phyloP scores from a whole-genome alignment of 371 early-diverging fungal genomes.

The Dinochytrium kinnereticum region DNA sequence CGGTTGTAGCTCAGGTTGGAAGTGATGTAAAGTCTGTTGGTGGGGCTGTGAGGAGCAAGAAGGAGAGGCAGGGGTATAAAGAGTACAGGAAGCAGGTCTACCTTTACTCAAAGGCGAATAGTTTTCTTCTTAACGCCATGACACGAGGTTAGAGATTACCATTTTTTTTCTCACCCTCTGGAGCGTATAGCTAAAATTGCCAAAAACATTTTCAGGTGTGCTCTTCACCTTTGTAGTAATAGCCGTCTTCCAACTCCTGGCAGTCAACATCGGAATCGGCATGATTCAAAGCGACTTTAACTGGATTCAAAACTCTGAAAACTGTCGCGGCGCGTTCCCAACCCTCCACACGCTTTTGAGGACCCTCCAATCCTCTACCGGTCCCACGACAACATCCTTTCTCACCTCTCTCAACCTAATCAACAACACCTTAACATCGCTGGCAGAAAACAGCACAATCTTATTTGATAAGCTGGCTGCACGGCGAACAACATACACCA shows the following conservation, averaged over 20 bases:
- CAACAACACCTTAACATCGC: not conserved
- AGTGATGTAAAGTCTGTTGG: not conserved
- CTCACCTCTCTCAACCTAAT: not conserved
- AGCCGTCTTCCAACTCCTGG: slow-evolving; percentile 22
- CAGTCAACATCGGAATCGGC: not conserved
- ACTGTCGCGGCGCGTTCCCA: slow-evolving; percentile 11
- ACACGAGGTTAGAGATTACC: slow-evolving; percentile 31
- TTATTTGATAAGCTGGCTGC: not conserved
- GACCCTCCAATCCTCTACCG: slow-evolving; percentile 12
- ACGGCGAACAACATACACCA: not conserved
- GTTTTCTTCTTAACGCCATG: slow-evolving; percentile 19
- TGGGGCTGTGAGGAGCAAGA: slow-evolving; percentile 17
- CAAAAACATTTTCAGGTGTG: no score
- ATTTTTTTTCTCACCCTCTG: no score
- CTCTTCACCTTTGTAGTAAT: slow-evolving; percentile 17
- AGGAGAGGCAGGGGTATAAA: slow-evolving; percentile 32
- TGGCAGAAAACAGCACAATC: not conserved
- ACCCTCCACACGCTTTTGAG: slow-evolving; percentile 13
- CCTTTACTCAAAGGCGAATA: slow-evolving; percentile 33
- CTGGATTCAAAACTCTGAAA: not conserved
- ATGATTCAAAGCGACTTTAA: slow-evolving; percentile 9
- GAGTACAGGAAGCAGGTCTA: slow-evolving; percentile 37
- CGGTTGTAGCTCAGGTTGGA: no score
- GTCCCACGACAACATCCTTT: not conserved
- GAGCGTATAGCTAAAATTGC: no score